A percentile compares a stretch with the other conserved stretches of the same genome.
Evolutionary conservation across 352 stramenopile genomes (phyloP).

Genomic region (Globisporangium mamillatum): DNA sequence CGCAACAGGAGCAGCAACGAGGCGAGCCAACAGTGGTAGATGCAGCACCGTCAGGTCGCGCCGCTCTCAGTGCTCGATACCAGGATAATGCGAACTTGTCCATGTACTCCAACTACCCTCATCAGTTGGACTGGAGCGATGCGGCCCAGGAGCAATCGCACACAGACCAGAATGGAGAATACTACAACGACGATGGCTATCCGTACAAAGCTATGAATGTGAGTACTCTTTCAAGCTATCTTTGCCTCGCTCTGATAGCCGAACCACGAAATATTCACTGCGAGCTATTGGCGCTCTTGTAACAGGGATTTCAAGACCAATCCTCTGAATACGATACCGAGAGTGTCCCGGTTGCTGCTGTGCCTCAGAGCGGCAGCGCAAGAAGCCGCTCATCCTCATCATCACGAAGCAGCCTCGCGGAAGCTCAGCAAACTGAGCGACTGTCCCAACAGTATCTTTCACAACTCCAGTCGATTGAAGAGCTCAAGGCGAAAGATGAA

Average conservation of each 20-base stretch:
- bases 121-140: conserved; percentile 9
- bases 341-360: background rate
- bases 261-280: background rate
- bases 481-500: conserved; percentile 30
- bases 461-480: conserved; percentile 32
- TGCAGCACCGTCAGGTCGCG: background rate
- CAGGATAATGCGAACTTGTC: conserved; percentile 1
- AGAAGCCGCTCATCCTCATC: conserved; percentile 8
- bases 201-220: conserved; percentile 12
- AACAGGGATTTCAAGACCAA: conserved; percentile 3
- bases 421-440: conserved; percentile 9
- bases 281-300: no score
- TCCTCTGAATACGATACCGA: conserved; percentile 16
- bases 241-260: background rate
- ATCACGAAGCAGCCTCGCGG: background rate
- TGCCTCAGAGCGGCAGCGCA: background rate
- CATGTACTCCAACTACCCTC: conserved; percentile 7
- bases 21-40: background rate
- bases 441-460: conserved; percentile 8
- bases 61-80: background rate
- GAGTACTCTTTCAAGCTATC: background rate
- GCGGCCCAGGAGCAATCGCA: background rate
- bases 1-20: conserved; percentile 3
- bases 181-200: conserved; percentile 4
- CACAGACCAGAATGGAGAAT: background rate